Base-by-base conservation (phyloP, 495 filamentous ascomycete genomes). In the Wilcoxina mikolae region DNA sequence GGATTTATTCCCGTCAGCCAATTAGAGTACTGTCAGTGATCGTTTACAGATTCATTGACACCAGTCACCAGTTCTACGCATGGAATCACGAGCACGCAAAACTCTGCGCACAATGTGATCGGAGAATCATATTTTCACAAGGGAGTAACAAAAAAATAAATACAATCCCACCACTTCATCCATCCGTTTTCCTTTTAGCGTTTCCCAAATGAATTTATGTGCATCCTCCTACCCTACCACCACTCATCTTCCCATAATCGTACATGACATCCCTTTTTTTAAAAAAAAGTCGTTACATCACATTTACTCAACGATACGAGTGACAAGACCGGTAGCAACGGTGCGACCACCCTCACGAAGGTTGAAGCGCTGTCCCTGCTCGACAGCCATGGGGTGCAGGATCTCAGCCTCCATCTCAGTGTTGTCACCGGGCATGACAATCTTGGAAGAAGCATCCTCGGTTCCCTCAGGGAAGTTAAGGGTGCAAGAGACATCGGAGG, bases 361-460 rank as follows among this genome's bases (percentile, higher is more conserved):
- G 76, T 94, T 98, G 75, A 96, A 87, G 51, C 91, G 82, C 76
- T 91, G 84, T 58, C 90, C 89, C 49, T 76, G 69, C 72, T 96
- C 93, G 50, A 94, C 66, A 53, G 89, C 91, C 59, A 93, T 71
- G 45, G 93, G 87, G 64, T 80, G 71, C 72, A 83, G 74, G 58
- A 93, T 80, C 57, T 78, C 73, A 71, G 84, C 83, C 56, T 85
- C 70, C 86, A 98, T 91, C 79, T 96, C 93, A 59, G 91, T 81
- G 74, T 98, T 98, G 78, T 98, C 91, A 67, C 91, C 91, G 51
- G 91, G 91, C 86, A 91, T 88, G 68, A 94, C 82, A 73, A 88
- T 81, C 71, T 80, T 84, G 65, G 70, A 71, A 54, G 63, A 59
- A 53, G 76, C 69, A 62, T 85, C 78, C 68, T 78, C 74, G 41